Base-by-base conservation (phyloP, 2,329 filamentous ascomycete genomes). In the Pochonia chlamydosporia region DNA sequence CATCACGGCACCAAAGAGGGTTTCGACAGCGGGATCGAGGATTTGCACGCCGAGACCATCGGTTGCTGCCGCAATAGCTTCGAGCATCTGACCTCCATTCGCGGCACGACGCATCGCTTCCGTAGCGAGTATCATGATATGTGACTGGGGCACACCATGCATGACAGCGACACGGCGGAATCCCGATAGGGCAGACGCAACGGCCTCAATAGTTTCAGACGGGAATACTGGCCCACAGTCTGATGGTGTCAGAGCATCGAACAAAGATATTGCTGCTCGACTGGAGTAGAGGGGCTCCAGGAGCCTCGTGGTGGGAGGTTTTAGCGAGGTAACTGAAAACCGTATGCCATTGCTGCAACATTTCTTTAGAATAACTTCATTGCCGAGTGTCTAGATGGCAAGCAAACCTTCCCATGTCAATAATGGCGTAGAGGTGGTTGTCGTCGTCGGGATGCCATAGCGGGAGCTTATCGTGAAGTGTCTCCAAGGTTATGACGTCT, bases 281-380 rank as follows among this genome's bases (percentile, higher is more conserved):
- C 89, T 82, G 57, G 86, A 81, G 66, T 89, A 95, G 47, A 96
- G 59, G 23, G 86, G 91, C 16, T 78, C 82, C 36, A 96, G 75
- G 21, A 90, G 80, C 21, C 90, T 85, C 21, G 86, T 76, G 33
- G 73, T 79, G 4, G 82, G 79, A 20, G 85, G 83, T 4, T 82
- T 78, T n/a, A 95, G 75, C 54, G 89, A 83, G 8, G 89, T 88
- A 59, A 96, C 89, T 39, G 89, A 92, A 73, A 95, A 95, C 47
- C 91, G 88, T 58, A 96, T 92, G 58, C 90, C 91, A 72, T 96
- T 96, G 72, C 89, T 89, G 55, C 21, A 30, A 40, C 40, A n/a
- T 26, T 24, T n/a, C 18, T 37, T 41, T 33, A 25, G 31, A 37
- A 18, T 20, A 23, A 20, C 8, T 9, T 14, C 16, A 5, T 23